Base-by-base conservation (phyloP, 2,329 filamentous ascomycete species). In the Aspergillus transmontanensis region DNA sequence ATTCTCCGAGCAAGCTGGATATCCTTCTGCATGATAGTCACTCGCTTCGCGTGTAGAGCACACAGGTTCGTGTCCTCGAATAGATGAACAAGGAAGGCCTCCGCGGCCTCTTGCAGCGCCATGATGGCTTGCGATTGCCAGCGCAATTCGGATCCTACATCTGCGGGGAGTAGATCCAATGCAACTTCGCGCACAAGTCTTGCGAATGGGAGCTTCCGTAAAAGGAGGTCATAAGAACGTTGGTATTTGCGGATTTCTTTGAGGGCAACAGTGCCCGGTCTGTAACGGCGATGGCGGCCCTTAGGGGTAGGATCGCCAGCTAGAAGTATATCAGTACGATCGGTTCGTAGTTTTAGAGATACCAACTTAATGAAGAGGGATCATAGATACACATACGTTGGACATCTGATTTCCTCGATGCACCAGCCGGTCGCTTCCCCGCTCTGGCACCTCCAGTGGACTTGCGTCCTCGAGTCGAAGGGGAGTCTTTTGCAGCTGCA, bases 1-100 rank as follows among this genome's bases (percentile, higher is more conserved):
- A 94, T 93, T 69, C 91, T 83, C 72, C 91, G 84, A 23, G 94
- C 94, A 64, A 98, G 86, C 81, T 97, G 94, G 72, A 99, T 97
- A 79, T 98, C 95, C 82, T 97, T 97, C 80, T 95, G 93, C 92
- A 96, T 94, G 72, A 97, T 96, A 45, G 94, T 98, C 59, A 98
- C 93, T 76, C 94, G 86, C 83, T 97, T 97, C 66, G 94, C 95
- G 80, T 98, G 94, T 72, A 98, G 94, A 66, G 94, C 95, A 81
- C 94, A 97, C 48, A 98, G 86, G 81, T 98, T 97, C 68, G 92
- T 92, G 80, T 96, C 93, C 78, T 97, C 94, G 75, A 98, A 97
- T n/a, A 98, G 84, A 75, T 96, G 94, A 63, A 98, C 91, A 70
- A 98, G 85, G 80, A 96, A 98, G 6, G 94, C 94, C 82, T 98